Evolutionary conservation across 768 basidiomycete genomes (phyloP), one percentile per base, ranked within the genome.

Genomic region (Pisolithus microcarpus): DNA sequence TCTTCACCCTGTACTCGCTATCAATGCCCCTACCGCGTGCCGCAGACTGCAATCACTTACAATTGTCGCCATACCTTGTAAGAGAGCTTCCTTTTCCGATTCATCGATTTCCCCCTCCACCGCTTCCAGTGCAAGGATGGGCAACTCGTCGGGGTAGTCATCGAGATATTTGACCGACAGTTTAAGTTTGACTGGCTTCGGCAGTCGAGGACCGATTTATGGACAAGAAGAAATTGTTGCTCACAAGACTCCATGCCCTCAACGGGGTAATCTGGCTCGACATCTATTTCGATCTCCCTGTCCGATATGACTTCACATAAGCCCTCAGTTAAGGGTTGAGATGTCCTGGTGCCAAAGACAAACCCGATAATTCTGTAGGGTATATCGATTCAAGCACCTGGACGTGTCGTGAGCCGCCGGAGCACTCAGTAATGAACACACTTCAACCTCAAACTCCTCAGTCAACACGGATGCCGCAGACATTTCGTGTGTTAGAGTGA

Each of bases 331-430:
- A 61, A 62, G 50, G 54, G 63, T 61, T 57, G 46, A 56, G 57
- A 58, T 56, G 58, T 60, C 58, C 64, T 55, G 53, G 60, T 63
- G 61, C 63, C 61, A 58, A 60, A 58, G 56, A 87, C 92, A 64
- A 73, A 96, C 94, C 87, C 62, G 85, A 79, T 52, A 96, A 74
- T 68, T 98, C 95, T 57, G 90, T 85, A 5, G 95, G 91, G 67
- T 95, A 98, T 66, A 98, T 98, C 3, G 91, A 85, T 71, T 95
- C 92, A 58, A 97, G 78, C 24, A 96, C 92, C 87, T 95, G 61
- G n/a, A 18, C 28, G 52, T 53, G 46, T 21, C 47, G 48, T 54
- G 54, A 49, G 57, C 46, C 44, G 55, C 28, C 48, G 38, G 38
- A 50, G 45, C 43, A 40, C 26, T 28, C 39, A 19, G 42, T 44